Percentiles rank a stretch among this genome's conserved stretches.
These are phyloP conservation scores for Fraxinus angustifolia DNA, from an alignment of 305 asterid species.

Conservation along the genomic window DNA sequence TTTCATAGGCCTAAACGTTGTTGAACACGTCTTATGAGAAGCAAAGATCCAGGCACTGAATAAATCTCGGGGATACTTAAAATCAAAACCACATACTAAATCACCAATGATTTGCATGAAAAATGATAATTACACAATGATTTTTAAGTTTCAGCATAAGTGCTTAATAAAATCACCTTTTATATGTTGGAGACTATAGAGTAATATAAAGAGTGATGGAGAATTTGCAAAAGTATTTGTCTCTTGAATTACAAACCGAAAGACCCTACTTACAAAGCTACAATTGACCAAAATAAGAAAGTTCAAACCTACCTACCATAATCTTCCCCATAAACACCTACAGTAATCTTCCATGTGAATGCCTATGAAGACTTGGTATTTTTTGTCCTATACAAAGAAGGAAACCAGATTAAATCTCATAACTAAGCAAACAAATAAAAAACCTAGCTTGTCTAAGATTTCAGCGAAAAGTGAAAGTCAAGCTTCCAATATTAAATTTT, in stretches of 20 bases:
- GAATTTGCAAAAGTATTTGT: not conserved
- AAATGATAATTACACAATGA: not conserved
- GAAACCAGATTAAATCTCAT: not conserved
- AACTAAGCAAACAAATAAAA: too few species aligned
- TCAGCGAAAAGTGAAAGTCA: not conserved
- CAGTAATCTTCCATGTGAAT: not conserved
- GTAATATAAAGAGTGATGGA: not conserved
- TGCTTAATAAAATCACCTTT: not conserved
- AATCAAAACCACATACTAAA: not conserved
- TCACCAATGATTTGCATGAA: not conserved
- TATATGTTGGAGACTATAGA: not conserved
- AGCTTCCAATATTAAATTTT: not conserved
- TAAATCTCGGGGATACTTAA: not conserved
- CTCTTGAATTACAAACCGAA: not conserved
- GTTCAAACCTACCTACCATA: not conserved
- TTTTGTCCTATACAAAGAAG: not conserved
- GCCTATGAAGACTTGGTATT: not conserved
- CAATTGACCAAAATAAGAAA: not conserved
- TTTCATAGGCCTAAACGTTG: not conserved
- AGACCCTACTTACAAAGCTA: not conserved
- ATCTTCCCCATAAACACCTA: not conserved
- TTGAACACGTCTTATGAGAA: not conserved
- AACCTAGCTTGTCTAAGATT: not conserved
- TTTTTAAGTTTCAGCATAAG: not conserved
- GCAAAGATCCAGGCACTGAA: not conserved